phyloP scores from a whole-genome alignment of 169 alveolate genomes.

The Eimeria acervulina region DNA sequence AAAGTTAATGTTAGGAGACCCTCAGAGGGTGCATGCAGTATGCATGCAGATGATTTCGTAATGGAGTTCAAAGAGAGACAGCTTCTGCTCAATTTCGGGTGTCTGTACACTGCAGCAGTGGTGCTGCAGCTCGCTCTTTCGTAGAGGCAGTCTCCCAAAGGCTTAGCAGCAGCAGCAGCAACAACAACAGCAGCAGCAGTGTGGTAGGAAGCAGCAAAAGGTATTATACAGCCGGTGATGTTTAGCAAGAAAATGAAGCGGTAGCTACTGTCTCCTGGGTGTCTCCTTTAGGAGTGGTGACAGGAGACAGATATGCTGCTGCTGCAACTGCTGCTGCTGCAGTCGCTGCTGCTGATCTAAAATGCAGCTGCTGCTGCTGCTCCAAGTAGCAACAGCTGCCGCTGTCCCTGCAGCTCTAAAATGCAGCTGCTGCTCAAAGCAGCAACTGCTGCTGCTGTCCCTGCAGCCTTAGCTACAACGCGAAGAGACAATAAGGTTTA shows the following conservation, averaged over 20 bases:
- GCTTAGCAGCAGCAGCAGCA: too few species aligned
- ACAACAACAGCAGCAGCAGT: too few species aligned
- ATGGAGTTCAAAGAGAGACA: too few species aligned
- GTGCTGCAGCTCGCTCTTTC: too few species aligned
- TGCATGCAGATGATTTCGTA: too few species aligned
- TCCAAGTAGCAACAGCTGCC: constrained; percentile 4
- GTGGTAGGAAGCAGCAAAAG: too few species aligned
- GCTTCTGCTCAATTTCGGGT: too few species aligned
- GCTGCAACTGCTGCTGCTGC: neutral
- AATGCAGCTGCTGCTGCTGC: constrained; percentile 67
- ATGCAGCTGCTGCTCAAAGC: neutral
- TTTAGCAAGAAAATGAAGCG: neutral
- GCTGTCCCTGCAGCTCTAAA: neutral
- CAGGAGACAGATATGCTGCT: neutral
- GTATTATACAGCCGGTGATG: too few species aligned
- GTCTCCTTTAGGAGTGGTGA: neutral
- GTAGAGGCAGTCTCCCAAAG: too few species aligned
- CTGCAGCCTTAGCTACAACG: neutral
- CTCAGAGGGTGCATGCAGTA: too few species aligned
- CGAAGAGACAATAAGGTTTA: neutral
- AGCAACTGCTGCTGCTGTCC: neutral
- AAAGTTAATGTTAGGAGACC: too few species aligned
- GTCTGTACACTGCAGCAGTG: too few species aligned
- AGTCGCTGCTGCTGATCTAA: neutral
- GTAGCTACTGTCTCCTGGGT: neutral